Evolutionary conservation across 2,329 filamentous ascomycete species (phyloP).

Genomic region (Neospermospora avenae): DNA sequence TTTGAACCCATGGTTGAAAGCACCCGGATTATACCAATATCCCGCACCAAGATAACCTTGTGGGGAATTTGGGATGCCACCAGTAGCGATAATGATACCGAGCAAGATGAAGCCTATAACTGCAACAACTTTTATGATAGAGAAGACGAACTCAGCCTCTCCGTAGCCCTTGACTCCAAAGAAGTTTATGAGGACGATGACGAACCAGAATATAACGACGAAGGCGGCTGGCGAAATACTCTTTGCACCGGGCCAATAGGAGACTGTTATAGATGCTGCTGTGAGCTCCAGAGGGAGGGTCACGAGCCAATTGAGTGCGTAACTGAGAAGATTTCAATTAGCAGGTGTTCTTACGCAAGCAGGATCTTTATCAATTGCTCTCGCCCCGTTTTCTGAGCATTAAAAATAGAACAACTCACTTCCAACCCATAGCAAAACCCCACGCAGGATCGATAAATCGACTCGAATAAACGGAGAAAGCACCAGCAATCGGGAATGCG

Average conservation of each 20-base stretch:
- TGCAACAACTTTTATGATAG: slow-evolving; percentile 54
- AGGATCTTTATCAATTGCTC: no score
- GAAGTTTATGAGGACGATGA: slow-evolving; percentile 49
- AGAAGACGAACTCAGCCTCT: slow-evolving; percentile 52
- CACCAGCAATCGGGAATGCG: slow-evolving; percentile 85
- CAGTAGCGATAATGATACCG: slow-evolving; percentile 8
- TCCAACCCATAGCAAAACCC: slow-evolving; percentile 95
- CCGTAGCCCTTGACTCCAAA: slow-evolving; percentile 39
- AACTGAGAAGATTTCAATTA: slow-evolving; percentile 2
- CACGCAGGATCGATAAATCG: slow-evolving; percentile 89
- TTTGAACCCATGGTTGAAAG: slow-evolving; percentile 78
- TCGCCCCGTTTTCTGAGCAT: no score
- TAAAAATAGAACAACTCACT: slow-evolving; percentile 53
- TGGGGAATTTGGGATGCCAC: slow-evolving; percentile 37
- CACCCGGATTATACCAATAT: slow-evolving; percentile 75
- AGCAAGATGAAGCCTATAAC: slow-evolving; percentile 43
- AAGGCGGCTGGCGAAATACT: slow-evolving; percentile 33
- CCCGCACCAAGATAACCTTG: slow-evolving; percentile 46
- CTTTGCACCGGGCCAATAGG: slow-evolving; percentile 10
- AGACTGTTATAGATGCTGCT: slow-evolving; percentile 8
- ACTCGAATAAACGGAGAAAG: slow-evolving; percentile 86
- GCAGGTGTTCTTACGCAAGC: no score
- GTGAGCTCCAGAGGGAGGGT: slow-evolving; percentile 10
- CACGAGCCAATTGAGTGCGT: slow-evolving; percentile 11
- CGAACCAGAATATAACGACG: slow-evolving; percentile 52